Evolutionary conservation across 257 asterid genomes (phyloP).

Genomic region (Jaltomata sinuosa): DNA sequence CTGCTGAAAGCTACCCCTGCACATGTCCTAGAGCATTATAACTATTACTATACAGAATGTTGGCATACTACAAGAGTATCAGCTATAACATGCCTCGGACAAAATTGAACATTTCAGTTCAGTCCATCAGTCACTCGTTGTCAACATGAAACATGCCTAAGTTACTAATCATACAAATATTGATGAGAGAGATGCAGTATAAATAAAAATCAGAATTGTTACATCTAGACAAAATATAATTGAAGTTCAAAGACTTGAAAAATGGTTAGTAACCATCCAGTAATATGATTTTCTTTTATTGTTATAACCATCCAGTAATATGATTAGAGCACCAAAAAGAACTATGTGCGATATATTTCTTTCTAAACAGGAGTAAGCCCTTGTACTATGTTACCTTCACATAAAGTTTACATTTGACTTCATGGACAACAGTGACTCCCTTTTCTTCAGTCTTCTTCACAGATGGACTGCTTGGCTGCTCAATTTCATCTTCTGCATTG

Average conservation of each 20-base stretch:
- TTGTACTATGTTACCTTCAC: slow-evolving; percentile 46
- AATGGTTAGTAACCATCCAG: background rate
- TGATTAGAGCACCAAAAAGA: background rate
- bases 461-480: slow-evolving; percentile 94
- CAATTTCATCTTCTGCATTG: slow-evolving; percentile 61
- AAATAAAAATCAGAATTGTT: background rate
- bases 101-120: background rate
- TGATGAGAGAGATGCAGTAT: background rate
- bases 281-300: background rate
- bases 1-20: background rate
- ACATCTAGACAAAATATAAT: background rate
- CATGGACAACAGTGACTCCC: slow-evolving; percentile 68
- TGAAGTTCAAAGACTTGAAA: background rate
- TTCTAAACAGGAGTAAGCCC: background rate
- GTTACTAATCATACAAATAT: background rate
- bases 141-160: background rate
- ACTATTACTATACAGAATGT: background rate
- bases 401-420: slow-evolving; percentile 90
- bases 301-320: background rate
- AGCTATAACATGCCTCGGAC: background rate
- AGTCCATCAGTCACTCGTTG: background rate
- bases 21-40: background rate
- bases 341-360: background rate
- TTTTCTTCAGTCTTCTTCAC: slow-evolving; percentile 74
- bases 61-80: background rate